Percentiles rank a stretch among this genome's conserved stretches.
Evolutionary conservation across 768 basidiomycete genomes (phyloP).

Genomic region (Antrodiella citrinella): DNA sequence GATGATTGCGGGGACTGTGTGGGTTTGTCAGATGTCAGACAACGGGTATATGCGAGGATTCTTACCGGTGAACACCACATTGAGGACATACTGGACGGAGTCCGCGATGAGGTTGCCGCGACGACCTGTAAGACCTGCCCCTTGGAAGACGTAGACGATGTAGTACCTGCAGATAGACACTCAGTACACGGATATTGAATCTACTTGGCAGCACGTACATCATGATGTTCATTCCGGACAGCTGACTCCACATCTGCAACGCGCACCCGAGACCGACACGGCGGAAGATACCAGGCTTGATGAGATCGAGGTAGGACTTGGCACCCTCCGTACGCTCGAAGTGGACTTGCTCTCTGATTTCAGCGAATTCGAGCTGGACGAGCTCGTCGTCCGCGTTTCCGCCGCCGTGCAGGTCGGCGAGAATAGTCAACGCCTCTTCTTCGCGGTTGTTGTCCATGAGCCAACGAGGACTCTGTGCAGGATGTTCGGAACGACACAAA

Average conservation of each 20-base stretch:
- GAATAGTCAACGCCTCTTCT: constrained; percentile 58
- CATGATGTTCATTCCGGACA: constrained; percentile 77
- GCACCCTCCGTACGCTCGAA: constrained; percentile 66
- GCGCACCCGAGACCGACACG: constrained; percentile 62
- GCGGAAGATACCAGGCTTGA: constrained; percentile 58
- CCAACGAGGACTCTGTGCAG: constrained; percentile 43
- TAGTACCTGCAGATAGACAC: constrained; percentile 35
- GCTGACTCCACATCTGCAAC: constrained; percentile 78
- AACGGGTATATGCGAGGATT: constrained; percentile 2
- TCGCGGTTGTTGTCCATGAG: constrained; percentile 54
- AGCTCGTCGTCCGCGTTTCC: constrained; percentile 53
- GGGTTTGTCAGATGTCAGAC: not conserved
- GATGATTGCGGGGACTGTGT: constrained; percentile 35
- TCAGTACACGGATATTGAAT: too few relatives aligned
- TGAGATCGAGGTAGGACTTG: constrained; percentile 58
- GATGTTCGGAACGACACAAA: not conserved
- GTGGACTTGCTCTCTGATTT: constrained; percentile 48
- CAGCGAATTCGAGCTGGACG: constrained; percentile 62
- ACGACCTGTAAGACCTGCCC: constrained; percentile 67
- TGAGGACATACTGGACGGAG: constrained; percentile 50
- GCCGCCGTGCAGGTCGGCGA: constrained; percentile 66
- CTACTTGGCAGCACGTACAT: constrained; percentile 36
- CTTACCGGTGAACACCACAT: constrained; percentile 29
- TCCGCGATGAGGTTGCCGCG: constrained; percentile 71
- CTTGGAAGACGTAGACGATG: constrained; percentile 64